Evolutionary conservation across 768 basidiomycete genomes (phyloP).

Genomic region (Trametes elegans): DNA sequence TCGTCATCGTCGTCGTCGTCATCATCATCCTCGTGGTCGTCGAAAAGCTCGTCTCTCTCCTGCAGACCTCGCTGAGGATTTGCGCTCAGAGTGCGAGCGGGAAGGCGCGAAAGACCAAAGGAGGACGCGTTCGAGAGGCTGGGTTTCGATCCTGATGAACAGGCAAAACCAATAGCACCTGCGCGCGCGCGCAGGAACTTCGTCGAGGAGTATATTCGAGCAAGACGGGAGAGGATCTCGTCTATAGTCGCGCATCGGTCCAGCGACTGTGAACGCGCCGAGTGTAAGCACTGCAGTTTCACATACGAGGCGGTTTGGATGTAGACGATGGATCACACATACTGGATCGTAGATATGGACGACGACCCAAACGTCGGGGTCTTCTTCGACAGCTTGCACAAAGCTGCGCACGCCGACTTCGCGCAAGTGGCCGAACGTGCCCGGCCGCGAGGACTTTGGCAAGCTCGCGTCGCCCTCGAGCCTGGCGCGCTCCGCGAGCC

Average conservation of each 20-base stretch:
- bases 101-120: conserved; percentile 20
- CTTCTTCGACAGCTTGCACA: conserved; percentile 75
- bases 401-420: conserved; percentile 78
- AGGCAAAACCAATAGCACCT: conserved; percentile 69
- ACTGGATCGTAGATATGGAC: conserved; percentile 84
- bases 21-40: conserved; percentile 47
- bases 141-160: conserved; percentile 26
- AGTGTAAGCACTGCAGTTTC: too few species aligned
- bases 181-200: conserved; percentile 87
- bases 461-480: conserved; percentile 34
- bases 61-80: conserved; percentile 20
- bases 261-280: conserved; percentile 48
- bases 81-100: conserved; percentile 21
- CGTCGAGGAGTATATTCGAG: conserved; percentile 63
- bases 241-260: conserved; percentile 74
- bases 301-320: too few species aligned
- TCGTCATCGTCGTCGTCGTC: conserved; percentile 37
- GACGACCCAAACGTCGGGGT: conserved; percentile 72
- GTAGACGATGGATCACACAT: conserved; percentile 28
- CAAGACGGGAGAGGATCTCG: conserved; percentile 62
- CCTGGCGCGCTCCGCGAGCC: conserved; percentile 44
- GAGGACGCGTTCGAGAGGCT: conserved; percentile 8
- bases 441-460: conserved; percentile 36
- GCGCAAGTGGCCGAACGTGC: conserved; percentile 72
- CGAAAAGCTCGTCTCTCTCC: conserved; percentile 21